These are phyloP conservation scores for Cutaneotrichosporon sp. DNA, from an alignment of 1,284 basidiomycete genomes.

Conservation along the genomic window DNA sequence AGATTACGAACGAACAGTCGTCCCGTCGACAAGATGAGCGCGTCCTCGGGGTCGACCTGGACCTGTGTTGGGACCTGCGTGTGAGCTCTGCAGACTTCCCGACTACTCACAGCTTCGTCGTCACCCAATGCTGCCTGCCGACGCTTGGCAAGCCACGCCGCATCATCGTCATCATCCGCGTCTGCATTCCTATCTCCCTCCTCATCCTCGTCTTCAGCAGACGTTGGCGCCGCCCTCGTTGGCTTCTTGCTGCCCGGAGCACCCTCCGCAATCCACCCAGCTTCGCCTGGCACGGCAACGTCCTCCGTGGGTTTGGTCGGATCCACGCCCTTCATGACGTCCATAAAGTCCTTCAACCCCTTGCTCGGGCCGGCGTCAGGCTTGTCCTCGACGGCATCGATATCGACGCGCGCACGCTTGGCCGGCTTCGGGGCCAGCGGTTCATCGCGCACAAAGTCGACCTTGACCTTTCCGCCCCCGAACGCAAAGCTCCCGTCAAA, in stretches of 20 bases:
- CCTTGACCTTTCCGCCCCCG: constrained; percentile 67
- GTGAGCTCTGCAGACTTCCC: too few species aligned
- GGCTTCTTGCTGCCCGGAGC: constrained; percentile 54
- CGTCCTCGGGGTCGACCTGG: constrained; percentile 48
- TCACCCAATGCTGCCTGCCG: constrained; percentile 22
- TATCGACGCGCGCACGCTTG: constrained; percentile 20
- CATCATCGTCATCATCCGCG: constrained; percentile 61
- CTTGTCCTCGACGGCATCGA: constrained; percentile 8
- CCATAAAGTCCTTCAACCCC: constrained; percentile 54
- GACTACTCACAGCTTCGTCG: constrained; percentile 10
- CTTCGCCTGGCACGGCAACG: constrained; percentile 28
- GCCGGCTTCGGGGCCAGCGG: constrained; percentile 1
- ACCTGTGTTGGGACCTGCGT: constrained; percentile 1
- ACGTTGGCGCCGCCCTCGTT: constrained; percentile 49
- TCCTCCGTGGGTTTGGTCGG: constrained; percentile 46
- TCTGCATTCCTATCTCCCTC: constrained; percentile 44
- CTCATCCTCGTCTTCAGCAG: constrained; percentile 18
- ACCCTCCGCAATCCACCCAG: constrained; percentile 33
- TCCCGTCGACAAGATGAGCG: constrained; percentile 67
- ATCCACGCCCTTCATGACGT: constrained; percentile 47
- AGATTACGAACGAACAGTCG: constrained; percentile 90
- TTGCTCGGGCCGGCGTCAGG: constrained; percentile 1
- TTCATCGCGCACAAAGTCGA: constrained; percentile 69
- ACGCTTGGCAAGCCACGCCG: constrained; percentile 58
- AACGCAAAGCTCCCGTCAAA: constrained; percentile 77